Evolutionary conservation across 2,329 filamentous ascomycete species (phyloP).

Genomic region (Drechslerella coelobrocha): DNA sequence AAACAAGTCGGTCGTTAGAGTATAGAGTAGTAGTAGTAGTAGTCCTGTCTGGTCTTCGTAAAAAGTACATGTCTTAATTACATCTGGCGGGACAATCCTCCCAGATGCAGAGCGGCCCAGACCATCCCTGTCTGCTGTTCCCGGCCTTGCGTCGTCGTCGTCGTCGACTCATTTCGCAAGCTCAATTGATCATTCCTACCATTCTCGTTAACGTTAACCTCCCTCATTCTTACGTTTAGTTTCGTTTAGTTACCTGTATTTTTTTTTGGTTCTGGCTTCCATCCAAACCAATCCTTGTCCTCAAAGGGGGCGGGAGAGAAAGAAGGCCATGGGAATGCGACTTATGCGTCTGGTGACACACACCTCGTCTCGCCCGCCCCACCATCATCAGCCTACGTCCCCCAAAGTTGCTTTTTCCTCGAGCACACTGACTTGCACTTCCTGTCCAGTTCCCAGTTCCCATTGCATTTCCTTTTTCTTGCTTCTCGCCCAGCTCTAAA

Average conservation of each 20-base stretch:
- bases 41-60: too few species aligned
- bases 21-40: too few species aligned
- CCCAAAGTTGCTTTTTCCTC: slow-evolving; percentile 38
- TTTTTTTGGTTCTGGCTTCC: not conserved
- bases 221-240: too few species aligned
- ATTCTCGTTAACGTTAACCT: too few species aligned
- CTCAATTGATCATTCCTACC: too few species aligned
- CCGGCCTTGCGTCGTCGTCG: too few species aligned
- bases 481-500: slow-evolving; percentile 23
- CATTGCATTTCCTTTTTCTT: slow-evolving; percentile 11
- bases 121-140: not conserved
- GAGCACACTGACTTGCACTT: slow-evolving; percentile 1
- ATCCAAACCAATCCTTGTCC: not conserved
- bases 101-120: not conserved
- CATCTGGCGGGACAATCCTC: not conserved
- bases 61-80: too few species aligned
- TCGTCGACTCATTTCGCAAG: too few species aligned
- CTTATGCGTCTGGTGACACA: slow-evolving; percentile 49
- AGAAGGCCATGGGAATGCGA: slow-evolving; percentile 17
- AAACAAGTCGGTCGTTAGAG: too few species aligned
- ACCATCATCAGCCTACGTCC: slow-evolving; percentile 37
- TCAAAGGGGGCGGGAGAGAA: slow-evolving; percentile 19
- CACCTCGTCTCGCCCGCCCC: slow-evolving; percentile 50
- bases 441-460: not conserved
- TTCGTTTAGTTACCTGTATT: too few species aligned